phyloP scores from a whole-genome alignment of 805 yeast genomes.

The Torulaspora franciscae region DNA sequence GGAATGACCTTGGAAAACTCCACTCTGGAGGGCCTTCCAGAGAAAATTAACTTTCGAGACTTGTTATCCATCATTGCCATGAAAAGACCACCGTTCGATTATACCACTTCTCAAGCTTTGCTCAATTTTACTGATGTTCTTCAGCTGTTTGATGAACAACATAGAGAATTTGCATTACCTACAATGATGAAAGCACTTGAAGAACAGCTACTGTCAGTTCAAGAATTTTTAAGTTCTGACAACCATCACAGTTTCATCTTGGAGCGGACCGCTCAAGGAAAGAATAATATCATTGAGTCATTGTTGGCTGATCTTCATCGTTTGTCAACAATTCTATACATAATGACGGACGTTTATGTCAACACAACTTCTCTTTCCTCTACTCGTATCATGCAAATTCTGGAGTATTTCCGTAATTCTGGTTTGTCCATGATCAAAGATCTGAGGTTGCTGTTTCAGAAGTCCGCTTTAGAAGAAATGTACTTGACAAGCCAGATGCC shows the following conservation, averaged over 20 bases:
- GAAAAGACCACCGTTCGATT: conserved; percentile 58
- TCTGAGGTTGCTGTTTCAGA: conserved; percentile 45
- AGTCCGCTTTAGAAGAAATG: conserved; percentile 56
- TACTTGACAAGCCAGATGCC: conserved; percentile 48
- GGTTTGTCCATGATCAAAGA: conserved; percentile 42
- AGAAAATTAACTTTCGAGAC: conserved; percentile 38
- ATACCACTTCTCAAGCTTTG: conserved; percentile 49
- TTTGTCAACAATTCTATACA: conserved; percentile 43
- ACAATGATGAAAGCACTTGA: conserved; percentile 35
- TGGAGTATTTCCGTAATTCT: conserved; percentile 24
- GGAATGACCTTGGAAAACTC: conserved; percentile 50
- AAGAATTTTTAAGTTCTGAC: conserved; percentile 25
- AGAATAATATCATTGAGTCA: conserved; percentile 14
- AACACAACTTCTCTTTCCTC: conserved; percentile 49
- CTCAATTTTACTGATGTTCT: conserved; percentile 50
- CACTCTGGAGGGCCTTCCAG: conserved; percentile 41
- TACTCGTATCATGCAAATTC: conserved; percentile 37
- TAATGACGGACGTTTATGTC: conserved; percentile 53
- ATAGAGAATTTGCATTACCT: conserved; percentile 44
- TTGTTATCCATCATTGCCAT: conserved; percentile 49
- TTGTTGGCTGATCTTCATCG: conserved; percentile 29
- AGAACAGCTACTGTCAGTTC: conserved; percentile 31
- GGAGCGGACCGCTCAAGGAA: conserved; percentile 14
- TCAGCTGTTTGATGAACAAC: conserved; percentile 52
- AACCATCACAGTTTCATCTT: conserved; percentile 29